Evolutionary conservation across 1,284 basidiomycete genomes (phyloP).

Genomic region (Rhodotorula sp.): DNA sequence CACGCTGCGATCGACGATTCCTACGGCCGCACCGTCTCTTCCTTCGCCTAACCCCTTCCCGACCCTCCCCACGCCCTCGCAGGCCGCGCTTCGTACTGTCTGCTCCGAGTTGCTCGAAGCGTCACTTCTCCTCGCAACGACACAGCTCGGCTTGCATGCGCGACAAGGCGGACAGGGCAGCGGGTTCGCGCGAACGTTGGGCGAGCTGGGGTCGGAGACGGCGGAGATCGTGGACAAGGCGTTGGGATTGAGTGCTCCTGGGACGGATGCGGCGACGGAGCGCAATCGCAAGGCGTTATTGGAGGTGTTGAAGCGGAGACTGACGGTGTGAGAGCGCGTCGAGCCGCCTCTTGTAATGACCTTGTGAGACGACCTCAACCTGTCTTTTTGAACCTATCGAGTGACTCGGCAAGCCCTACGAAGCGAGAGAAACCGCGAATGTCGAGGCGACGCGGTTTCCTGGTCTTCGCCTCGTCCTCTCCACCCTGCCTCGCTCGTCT

Average conservation of each 20-base stretch:
- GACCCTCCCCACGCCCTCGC: slow-evolving; percentile 34
- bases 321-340: slow-evolving; percentile 2
- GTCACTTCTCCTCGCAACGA: slow-evolving; percentile 68
- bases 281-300: slow-evolving; percentile 9
- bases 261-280: background rate
- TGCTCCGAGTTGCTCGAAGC: slow-evolving; percentile 61
- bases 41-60: slow-evolving; percentile 49
- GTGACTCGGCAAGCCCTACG: background rate
- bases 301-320: slow-evolving; percentile 8
- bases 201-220: slow-evolving; percentile 12
- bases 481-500: background rate
- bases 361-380: too few species aligned
- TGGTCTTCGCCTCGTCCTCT: background rate
- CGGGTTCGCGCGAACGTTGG: slow-evolving; percentile 6
- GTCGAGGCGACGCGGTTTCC: background rate
- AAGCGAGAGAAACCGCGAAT: background rate
- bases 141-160: slow-evolving; percentile 62
- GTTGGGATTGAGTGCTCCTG: background rate
- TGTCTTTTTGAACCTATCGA: background rate
- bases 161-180: slow-evolving; percentile 1
- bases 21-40: slow-evolving; percentile 55
- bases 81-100: slow-evolving; percentile 9
- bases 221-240: slow-evolving; percentile 26
- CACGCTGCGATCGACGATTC: slow-evolving; percentile 57
- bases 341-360: background rate